Evolutionary conservation across 306 rosid species (phyloP), one percentile per base, ranked within the genome.

Genomic region (Malus domestica): DNA sequence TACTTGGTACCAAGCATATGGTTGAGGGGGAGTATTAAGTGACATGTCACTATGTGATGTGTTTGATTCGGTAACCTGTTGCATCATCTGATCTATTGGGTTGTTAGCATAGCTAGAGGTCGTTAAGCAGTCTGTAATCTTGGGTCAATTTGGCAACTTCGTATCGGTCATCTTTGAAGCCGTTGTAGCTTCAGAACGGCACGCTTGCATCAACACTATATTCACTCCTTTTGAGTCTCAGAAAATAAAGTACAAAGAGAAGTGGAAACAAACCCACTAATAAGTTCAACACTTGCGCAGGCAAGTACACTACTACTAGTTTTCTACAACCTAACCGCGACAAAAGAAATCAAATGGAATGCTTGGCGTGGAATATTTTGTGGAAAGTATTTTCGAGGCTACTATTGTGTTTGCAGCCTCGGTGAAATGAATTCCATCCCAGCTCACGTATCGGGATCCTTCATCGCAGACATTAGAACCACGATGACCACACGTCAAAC

Each of bases 401-500:
- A 92, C 77, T 22, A 86, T 61, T 60, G 78, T 32, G 70, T 92
- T 94, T 64, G 98, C 98, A 60, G 91, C 95, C 75, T 94, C 95
- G 2, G 95, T 87, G 30, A 61, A 78, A 83, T 94, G 98, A 71
- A 75, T 84, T 44, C 97, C 98, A 82, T 94, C 98, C 98, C 98
- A 94, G 67, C 82, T 92, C 44, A 89, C 80, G 62, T 78, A 72
- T 40, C 46, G 76, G 15, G 96, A 81, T 64, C 88, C 91, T 77
- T 94, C 92, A 3, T 55, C 73, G 40, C 96, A 94, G 15, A 85
- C 97, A 68, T 88, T 81, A 82, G 76, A 55, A 63, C 98, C 97
- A 13, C 93, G 89, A 20, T 85, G 88, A 69, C 97, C 97, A 52
- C 97, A 92, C 3, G 95, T 89, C 75, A 91, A 85, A 58, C 85